These are phyloP conservation scores for Ascocoryne sarcoides DNA, from an alignment of 2,329 filamentous ascomycete species.

Conservation along the genomic window DNA sequence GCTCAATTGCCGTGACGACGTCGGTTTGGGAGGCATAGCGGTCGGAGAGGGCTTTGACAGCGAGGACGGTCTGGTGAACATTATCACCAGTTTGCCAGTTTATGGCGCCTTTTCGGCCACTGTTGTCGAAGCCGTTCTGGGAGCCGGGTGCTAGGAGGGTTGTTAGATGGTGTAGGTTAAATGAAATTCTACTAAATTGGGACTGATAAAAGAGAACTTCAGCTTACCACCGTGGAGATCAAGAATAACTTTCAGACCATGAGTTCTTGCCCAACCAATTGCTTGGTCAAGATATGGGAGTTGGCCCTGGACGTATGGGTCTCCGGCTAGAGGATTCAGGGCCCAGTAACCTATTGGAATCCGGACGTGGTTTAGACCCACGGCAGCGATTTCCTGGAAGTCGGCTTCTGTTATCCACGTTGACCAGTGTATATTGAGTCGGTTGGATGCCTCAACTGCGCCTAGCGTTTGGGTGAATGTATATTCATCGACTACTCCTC, in stretches of 20 bases:
- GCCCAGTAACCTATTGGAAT: constrained; percentile 63
- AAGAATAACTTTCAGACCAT: constrained; percentile 55
- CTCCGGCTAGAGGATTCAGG: constrained; percentile 40
- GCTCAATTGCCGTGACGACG: constrained; percentile 34
- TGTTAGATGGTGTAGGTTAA: too few species aligned
- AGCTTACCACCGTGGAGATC: constrained; percentile 56
- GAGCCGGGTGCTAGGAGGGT: constrained; percentile 41
- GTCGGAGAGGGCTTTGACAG: constrained; percentile 31
- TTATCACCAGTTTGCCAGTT: constrained; percentile 39
- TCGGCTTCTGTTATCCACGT: constrained; percentile 40
- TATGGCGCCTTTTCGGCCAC: constrained; percentile 40
- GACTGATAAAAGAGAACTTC: too few species aligned
- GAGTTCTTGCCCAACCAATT: constrained; percentile 47
- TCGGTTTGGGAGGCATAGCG: constrained; percentile 34
- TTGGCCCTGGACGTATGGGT: constrained; percentile 56
- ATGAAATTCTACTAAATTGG: too few species aligned
- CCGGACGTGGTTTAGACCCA: constrained; percentile 52
- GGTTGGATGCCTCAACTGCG: constrained; percentile 33
- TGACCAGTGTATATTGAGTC: constrained; percentile 48
- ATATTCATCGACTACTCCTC: constrained; percentile 29
- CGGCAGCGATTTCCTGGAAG: constrained; percentile 33
- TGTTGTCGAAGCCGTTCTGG: constrained; percentile 57
- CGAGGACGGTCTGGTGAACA: constrained; percentile 28
- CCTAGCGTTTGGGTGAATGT: constrained; percentile 37
- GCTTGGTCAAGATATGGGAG: constrained; percentile 47